Evolutionary conservation across 202 grass and related monocot species (phyloP).

Genomic region (Schoenoplectus tabernaemontani): DNA sequence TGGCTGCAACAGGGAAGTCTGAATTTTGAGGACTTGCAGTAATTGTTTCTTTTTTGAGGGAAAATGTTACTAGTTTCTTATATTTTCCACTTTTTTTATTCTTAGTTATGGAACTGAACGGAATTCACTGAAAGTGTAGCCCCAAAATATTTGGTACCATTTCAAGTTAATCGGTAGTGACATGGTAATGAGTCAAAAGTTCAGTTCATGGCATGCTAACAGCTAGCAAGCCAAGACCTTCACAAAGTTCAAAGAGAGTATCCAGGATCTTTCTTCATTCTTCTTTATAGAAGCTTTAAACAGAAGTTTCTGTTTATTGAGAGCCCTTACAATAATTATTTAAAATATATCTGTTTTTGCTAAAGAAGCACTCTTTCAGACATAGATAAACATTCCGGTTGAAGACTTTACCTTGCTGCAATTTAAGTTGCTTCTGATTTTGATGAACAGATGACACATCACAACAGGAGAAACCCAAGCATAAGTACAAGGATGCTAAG

Average conservation of each 20-base stretch:
- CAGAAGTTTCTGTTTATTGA: not conserved
- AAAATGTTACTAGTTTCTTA: not conserved
- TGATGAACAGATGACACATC: not conserved
- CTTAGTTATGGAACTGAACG: not conserved
- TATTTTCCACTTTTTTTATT: not conserved
- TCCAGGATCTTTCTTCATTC: not conserved
- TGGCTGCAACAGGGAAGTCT: not conserved
- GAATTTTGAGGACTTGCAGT: not conserved
- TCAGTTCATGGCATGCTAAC: not conserved
- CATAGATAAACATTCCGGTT: not conserved
- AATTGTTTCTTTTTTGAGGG: not conserved
- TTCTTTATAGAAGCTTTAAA: not conserved
- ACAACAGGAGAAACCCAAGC: not conserved
- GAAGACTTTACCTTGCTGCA: not conserved
- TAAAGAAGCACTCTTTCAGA: not conserved
- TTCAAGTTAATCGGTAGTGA: not conserved
- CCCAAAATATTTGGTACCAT: not conserved
- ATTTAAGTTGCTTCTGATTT: not conserved
- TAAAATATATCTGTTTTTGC: not conserved
- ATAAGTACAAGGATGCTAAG: constrained; percentile 66
- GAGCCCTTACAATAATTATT: not conserved
- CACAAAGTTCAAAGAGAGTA: not conserved
- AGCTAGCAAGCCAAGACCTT: not conserved
- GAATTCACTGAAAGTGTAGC: not conserved
- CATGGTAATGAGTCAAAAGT: not conserved